Base-by-base conservation (phyloP, 2,329 filamentous ascomycete genomes). In the Blastomyces silverae region DNA sequence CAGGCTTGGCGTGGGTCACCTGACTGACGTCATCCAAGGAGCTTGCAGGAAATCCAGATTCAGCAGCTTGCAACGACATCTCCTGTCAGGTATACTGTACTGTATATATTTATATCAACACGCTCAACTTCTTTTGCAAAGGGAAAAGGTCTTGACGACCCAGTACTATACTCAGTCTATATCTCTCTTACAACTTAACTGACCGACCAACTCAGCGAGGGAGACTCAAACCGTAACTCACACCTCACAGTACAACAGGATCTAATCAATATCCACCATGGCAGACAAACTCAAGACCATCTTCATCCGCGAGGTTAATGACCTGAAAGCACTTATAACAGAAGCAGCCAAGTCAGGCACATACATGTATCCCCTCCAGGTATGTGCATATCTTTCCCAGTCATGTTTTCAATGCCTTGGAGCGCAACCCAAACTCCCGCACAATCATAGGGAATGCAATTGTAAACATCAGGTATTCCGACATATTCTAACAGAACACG, bases 351-450 rank as follows among this genome's bases (percentile, higher is more conserved):
- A 82, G 70, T 96, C 91, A 68, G 85, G 87, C 61, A 86, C 92
- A 31, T 96, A 94, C 74, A 77, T 95, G 68, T 97, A 96, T 77
- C 93, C 93, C 34, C 82, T 97, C 77, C 92, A 85, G 76, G 85
- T 83, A 74, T 65, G 71, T 15, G 62, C 56, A 15, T 37, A 20
- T 28, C 22, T 56, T 55, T 53, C n/a, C 55, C 50, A 39, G 31
- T 37, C 34, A 15, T n/a, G 5, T 31, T 34, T n/a, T 20, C 44
- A 46, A 53, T 7, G 17, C 55, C 39, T 25, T 20, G 42, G 15
- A 25, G 28, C 4, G 15, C 58, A 55, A 34, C 63, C 44, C 20
- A 59, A 60, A 61, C 39, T 59, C n/a, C 28, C 31, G 15, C 50
- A 55, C 25, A 55, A 22, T 15, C n/a, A 11, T n/a, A 11, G 13